phyloP scores from a whole-genome alignment of 225 moss, liverwort and hornwort genomes.

The Anthoceros angustus region DNA sequence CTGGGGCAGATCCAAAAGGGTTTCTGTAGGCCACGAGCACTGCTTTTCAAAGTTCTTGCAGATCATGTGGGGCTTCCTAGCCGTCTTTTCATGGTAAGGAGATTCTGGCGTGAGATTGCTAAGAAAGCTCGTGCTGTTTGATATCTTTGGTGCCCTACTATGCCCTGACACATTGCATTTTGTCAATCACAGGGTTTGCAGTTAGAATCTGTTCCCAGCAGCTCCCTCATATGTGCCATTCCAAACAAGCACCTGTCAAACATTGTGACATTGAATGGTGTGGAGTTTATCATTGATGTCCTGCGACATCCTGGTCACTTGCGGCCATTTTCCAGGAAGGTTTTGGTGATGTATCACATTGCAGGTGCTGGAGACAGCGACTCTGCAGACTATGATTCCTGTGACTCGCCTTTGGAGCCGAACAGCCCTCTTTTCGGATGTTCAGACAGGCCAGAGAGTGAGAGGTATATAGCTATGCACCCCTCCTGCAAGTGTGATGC shows the following conservation, averaged over 20 bases:
- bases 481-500: too few species aligned
- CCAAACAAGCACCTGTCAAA: constrained; percentile 95
- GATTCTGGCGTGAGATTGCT: not conserved
- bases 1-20: constrained; percentile 74
- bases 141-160: constrained; percentile 1
- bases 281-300: constrained; percentile 80
- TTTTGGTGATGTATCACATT: constrained; percentile 89
- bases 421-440: constrained; percentile 87
- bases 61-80: constrained; percentile 84
- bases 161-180: constrained; percentile 7
- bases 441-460: constrained; percentile 57
- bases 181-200: constrained; percentile 58
- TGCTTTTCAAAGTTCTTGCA: constrained; percentile 84
- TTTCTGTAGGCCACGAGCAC: constrained; percentile 77
- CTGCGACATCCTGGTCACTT: constrained; percentile 92
- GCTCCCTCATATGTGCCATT: constrained; percentile 82
- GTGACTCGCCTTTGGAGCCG: constrained; percentile 93
- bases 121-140: constrained; percentile 3
- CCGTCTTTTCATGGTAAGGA: constrained; percentile 70
- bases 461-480: constrained; percentile 32
- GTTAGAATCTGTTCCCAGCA: constrained; percentile 73
- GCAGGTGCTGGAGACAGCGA: constrained; percentile 96
- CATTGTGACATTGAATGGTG: constrained; percentile 68
- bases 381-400: constrained; percentile 94
- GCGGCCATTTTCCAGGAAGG: constrained; percentile 77